These are phyloP conservation scores for Prunus padus DNA, from an alignment of 306 rosid genomes.

Conservation along the genomic window DNA sequence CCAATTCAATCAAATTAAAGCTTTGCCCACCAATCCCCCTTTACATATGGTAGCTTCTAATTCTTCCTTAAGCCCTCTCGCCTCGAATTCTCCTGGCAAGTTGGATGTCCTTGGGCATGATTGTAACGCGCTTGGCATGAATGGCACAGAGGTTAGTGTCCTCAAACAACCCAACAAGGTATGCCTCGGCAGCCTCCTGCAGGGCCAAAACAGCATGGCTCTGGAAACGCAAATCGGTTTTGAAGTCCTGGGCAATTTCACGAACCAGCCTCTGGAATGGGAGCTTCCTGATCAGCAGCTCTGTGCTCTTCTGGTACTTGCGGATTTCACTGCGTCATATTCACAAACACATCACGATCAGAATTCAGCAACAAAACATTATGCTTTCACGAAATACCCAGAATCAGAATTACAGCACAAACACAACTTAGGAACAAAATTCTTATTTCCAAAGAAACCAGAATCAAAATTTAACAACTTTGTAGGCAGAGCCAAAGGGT, in stretches of 20 bases:
- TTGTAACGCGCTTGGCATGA: conserved; percentile 38
- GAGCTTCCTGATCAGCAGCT: conserved; percentile 43
- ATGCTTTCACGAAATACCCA: neutral
- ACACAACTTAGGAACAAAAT: neutral
- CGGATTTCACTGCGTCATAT: conserved; percentile 34
- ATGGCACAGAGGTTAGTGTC: conserved; percentile 47
- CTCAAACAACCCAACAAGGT: conserved; percentile 45
- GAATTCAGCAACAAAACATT: neutral
- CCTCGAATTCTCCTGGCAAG: conserved; percentile 47
- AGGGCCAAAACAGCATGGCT: conserved; percentile 45
- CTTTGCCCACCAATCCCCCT: neutral
- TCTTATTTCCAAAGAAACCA: neutral
- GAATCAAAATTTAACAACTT: neutral
- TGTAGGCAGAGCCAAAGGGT: too few relatives aligned
- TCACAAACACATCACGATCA: neutral
- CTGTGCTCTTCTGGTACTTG: conserved; percentile 44
- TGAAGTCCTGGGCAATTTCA: conserved; percentile 42
- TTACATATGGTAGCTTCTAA: neutral
- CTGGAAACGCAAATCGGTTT: conserved; percentile 45
- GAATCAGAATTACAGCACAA: neutral
- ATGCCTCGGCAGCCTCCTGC: conserved; percentile 54
- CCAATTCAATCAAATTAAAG: conserved; percentile 3
- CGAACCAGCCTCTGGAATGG: conserved; percentile 39
- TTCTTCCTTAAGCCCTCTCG: conserved; percentile 26
- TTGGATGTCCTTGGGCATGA: conserved; percentile 41